Conservation (phyloP, 2,329 filamentous ascomycete genomes). For the Huntiella abstrusa region DNA sequence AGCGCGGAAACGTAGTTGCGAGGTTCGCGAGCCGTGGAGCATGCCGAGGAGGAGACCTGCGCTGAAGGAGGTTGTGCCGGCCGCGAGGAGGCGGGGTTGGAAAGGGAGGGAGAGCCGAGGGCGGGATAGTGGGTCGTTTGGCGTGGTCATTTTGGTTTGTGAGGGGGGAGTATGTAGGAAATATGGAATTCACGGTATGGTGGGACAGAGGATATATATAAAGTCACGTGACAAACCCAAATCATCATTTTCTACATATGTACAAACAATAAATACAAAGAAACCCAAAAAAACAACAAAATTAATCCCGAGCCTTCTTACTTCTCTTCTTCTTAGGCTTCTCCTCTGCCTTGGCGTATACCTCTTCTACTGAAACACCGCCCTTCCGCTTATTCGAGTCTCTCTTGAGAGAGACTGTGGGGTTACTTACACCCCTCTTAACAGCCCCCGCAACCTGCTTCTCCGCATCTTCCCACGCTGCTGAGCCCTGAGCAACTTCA, state of each 20-base stretch:
- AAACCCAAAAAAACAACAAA: neutral
- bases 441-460: slow-evolving; percentile 47
- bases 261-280: neutral
- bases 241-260: neutral
- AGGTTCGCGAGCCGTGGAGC: slow-evolving; percentile 51
- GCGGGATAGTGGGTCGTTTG: slow-evolving; percentile 4
- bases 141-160: neutral
- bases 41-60: slow-evolving; percentile 55
- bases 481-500: slow-evolving; percentile 41
- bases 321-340: slow-evolving; percentile 41
- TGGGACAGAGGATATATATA: neutral
- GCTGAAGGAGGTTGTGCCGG: slow-evolving; percentile 41
- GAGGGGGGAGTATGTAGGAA: too few relatives aligned
- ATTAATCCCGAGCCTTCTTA: slow-evolving; percentile 13
- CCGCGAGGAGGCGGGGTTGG: slow-evolving; percentile 44
- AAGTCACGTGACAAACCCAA: neutral
- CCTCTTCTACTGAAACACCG: slow-evolving; percentile 33
- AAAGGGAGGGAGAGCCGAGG: slow-evolving; percentile 45
- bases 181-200: neutral
- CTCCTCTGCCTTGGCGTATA: slow-evolving; percentile 31
- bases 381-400: slow-evolving; percentile 51
- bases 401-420: slow-evolving; percentile 57
- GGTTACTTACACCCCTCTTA: slow-evolving; percentile 40
- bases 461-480: slow-evolving; percentile 52
- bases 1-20: slow-evolving; percentile 71